Percentiles rank a stretch among this genome's conserved stretches.
Evolutionary conservation across 2,329 filamentous ascomycete genomes (phyloP).

Genomic region (Apiospora sp.): DNA sequence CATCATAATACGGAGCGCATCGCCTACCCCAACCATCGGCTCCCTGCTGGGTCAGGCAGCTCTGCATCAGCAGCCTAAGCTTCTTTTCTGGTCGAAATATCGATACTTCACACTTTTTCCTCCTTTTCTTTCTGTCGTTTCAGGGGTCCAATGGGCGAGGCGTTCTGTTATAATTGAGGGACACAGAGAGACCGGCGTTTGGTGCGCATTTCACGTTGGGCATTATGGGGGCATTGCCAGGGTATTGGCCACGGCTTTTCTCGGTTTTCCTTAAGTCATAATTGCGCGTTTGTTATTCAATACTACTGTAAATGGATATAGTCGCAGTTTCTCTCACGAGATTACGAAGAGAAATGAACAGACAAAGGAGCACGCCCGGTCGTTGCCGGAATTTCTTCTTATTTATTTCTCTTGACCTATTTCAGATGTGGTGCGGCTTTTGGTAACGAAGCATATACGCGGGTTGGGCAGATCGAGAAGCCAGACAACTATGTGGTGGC

Average conservation of each 20-base stretch:
- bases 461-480: background rate
- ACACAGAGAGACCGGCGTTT: slow-evolving; percentile 9
- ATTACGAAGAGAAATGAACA: slow-evolving; percentile 1
- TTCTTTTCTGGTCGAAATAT: slow-evolving; percentile 8
- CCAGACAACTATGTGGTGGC: background rate
- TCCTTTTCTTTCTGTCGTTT: background rate
- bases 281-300: background rate
- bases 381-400: background rate
- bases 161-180: slow-evolving; percentile 5
- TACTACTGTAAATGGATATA: slow-evolving; percentile 13
- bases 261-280: background rate
- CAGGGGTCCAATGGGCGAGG: background rate
- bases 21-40: background rate
- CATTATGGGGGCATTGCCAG: slow-evolving; percentile 11
- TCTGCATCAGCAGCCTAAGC: slow-evolving; percentile 15
- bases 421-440: background rate
- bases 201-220: background rate
- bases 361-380: background rate
- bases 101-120: background rate
- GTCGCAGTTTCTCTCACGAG: slow-evolving; percentile 10
- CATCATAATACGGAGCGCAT: slow-evolving; percentile 7
- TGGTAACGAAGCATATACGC: background rate
- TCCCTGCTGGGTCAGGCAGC: slow-evolving; percentile 20
- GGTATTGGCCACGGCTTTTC: slow-evolving; percentile 4
- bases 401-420: background rate